Conservation (phyloP, 805 yeast species). For the Zygosaccharomyces kombuchaensis region DNA sequence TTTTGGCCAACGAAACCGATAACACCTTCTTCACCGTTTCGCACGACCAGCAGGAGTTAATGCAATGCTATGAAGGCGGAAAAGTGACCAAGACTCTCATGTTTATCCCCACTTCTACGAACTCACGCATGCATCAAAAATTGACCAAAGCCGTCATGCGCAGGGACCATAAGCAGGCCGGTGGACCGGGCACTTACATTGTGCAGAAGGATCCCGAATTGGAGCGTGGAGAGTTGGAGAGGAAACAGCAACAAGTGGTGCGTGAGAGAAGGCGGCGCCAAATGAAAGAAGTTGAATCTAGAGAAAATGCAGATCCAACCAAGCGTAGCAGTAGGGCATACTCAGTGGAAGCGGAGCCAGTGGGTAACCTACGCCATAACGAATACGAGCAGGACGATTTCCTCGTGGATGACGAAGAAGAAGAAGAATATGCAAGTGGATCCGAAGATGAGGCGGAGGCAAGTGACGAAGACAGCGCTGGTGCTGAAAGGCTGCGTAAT, state of each 20-base stretch:
- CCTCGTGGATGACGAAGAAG: constrained; percentile 36
- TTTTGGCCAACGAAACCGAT: constrained; percentile 55
- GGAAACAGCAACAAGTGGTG: constrained; percentile 57
- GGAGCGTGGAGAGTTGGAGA: constrained; percentile 63
- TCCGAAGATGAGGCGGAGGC: constrained; percentile 43
- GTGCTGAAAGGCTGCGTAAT: constrained; percentile 54
- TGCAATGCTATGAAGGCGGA: constrained; percentile 58
- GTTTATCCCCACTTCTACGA: constrained; percentile 87
- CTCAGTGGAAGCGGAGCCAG: constrained; percentile 8
- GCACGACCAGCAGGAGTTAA: constrained; percentile 65
- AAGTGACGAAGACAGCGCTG: constrained; percentile 43
- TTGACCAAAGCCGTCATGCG: constrained; percentile 63
- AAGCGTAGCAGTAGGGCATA: constrained; percentile 8
- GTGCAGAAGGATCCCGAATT: constrained; percentile 61
- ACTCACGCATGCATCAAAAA: constrained; percentile 73
- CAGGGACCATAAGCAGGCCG: constrained; percentile 34
- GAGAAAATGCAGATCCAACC: constrained; percentile 32
- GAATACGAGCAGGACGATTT: constrained; percentile 36
- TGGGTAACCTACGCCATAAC: constrained; percentile 20
- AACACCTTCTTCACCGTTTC: constrained; percentile 71
- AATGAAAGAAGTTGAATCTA: constrained; percentile 51
- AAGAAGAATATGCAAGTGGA: constrained; percentile 30
- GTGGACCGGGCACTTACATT: constrained; percentile 39
- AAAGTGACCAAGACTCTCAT: constrained; percentile 60
- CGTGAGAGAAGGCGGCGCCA: constrained; percentile 64